Percentiles rank a stretch among this genome's conserved stretches.
Evolutionary conservation across 163 green algal species (phyloP).

Genomic region (Scenedesmus sp.): DNA sequence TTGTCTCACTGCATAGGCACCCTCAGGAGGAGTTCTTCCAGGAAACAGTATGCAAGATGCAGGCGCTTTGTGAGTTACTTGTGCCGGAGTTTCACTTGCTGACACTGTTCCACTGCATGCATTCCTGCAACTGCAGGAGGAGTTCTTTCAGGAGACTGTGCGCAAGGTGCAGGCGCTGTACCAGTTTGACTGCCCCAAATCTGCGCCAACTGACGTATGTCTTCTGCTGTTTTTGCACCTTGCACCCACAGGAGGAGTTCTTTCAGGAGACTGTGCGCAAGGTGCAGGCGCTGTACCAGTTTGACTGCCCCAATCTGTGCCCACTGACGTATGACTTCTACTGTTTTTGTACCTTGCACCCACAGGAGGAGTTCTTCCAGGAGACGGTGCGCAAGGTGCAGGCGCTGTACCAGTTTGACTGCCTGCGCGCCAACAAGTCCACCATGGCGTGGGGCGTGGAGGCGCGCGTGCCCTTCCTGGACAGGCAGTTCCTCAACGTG

Average conservation of each 20-base stretch:
- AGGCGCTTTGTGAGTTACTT: constrained; percentile 95
- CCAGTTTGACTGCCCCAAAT: constrained; percentile 89
- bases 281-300: constrained; percentile 92
- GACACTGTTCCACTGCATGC: neutral
- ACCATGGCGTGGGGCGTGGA: constrained; percentile 97
- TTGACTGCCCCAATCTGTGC: constrained; percentile 76
- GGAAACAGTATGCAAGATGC: constrained; percentile 91
- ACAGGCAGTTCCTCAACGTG: constrained; percentile 93
- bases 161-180: constrained; percentile 90
- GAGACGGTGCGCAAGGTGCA: constrained; percentile 94
- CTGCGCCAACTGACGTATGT: neutral
- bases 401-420: constrained; percentile 97
- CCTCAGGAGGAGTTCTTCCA: constrained; percentile 92
- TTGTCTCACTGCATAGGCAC: no score
- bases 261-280: constrained; percentile 93
- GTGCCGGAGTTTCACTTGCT: constrained; percentile 63
- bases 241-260: constrained; percentile 94
- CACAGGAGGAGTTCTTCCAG: constrained; percentile 90
- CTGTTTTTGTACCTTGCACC: neutral
- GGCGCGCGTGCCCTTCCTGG: constrained; percentile 97
- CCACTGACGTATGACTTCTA: neutral
- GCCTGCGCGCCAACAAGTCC: constrained; percentile 98
- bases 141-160: constrained; percentile 94
- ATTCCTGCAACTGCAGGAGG: no score
- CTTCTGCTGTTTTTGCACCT: neutral